Evolutionary conservation across 257 asterid genomes (phyloP), one percentile per base, ranked within the genome.

Genomic region (Galeopsis tetrahit): DNA sequence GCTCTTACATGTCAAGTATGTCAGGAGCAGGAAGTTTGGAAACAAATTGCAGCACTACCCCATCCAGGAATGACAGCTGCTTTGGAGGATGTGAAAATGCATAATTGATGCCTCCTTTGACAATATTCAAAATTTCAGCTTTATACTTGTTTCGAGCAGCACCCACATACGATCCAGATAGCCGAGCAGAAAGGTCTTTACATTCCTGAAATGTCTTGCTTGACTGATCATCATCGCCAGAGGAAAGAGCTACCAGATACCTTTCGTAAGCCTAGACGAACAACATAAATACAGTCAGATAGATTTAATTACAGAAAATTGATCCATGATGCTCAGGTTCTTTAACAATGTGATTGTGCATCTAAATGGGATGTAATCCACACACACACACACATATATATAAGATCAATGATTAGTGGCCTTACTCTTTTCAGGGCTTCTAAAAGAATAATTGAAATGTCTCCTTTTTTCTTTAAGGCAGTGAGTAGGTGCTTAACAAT

Each of bases 11-110:
- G 68, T 87, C 96, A 74, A 83, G 82, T 73, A 92, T 82, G 85
- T 92, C 99, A 9, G 92, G 68, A 21, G 81, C 79, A 57, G 95
- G 96, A 83, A 95, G 99, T 73, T 85, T 95, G 78, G 98, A 79
- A 65, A 87, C 87, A 76, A 95, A 95, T 78, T 82, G 93, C 77
- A 90, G 87, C 83, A 95, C 81, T 14, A 84, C 90, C 63, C 90
- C 86, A 74, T 90, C 96, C 81, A 95, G 84, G 90, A 92, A 95
- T 13, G 97, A 83, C 74, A 95, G 82, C 38, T 92, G 92, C 82
- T 80, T 88, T 49, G 99, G 99, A 71, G 95, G 90, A 85, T 87
- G 81, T 17, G 73, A 73, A 80, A 95, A 95, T 17, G 99, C 98
- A 85, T 83, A 90, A 40, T 78, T 83, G 74, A 95, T 76, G 34